A percentile compares a stretch with the other conserved stretches of the same genome.
These are phyloP conservation scores for Nakataea oryzae DNA, from an alignment of 2,329 filamentous ascomycete species.

Conservation along the genomic window DNA sequence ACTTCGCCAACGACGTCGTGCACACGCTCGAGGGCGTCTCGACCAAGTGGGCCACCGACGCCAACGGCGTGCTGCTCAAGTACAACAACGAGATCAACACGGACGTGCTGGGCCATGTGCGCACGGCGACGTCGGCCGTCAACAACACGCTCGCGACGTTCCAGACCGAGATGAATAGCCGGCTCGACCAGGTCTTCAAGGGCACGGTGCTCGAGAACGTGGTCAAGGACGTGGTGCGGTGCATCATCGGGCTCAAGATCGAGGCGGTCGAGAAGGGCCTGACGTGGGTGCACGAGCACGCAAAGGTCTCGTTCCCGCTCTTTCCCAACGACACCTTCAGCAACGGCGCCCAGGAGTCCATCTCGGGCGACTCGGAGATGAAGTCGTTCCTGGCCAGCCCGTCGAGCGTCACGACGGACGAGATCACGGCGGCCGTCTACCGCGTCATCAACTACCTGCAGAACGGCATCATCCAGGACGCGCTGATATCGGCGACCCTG, in stretches of 20 bases:
- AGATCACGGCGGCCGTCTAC: conserved; percentile 66
- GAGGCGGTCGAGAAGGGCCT: conserved; percentile 74
- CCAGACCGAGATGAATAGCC: conserved; percentile 63
- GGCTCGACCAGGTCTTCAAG: conserved; percentile 69
- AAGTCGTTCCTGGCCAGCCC: conserved; percentile 70
- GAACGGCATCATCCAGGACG: conserved; percentile 61
- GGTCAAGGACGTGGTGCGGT: conserved; percentile 70
- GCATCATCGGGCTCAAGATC: conserved; percentile 81
- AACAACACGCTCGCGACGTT: conserved; percentile 81
- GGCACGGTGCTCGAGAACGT: conserved; percentile 71
- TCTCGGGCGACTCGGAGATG: conserved; percentile 47
- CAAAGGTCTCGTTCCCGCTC: conserved; percentile 69
- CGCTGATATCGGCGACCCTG: conserved; percentile 66
- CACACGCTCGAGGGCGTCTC: conserved; percentile 63
- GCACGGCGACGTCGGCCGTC: conserved; percentile 69
- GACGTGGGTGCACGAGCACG: conserved; percentile 88
- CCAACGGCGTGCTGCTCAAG: conserved; percentile 56
- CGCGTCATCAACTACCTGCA: conserved; percentile 59
- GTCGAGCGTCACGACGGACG: conserved; percentile 62
- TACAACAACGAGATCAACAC: conserved; percentile 61
- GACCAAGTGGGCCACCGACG: conserved; percentile 62
- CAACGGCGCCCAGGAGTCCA: conserved; percentile 55
- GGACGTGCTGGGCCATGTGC: conserved; percentile 80
- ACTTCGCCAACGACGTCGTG: conserved; percentile 72
- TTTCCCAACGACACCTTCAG: conserved; percentile 78